Evolutionary conservation across 495 filamentous ascomycete species (phyloP).

Genomic region (Aspergillus sclerotiicarbonarius): DNA sequence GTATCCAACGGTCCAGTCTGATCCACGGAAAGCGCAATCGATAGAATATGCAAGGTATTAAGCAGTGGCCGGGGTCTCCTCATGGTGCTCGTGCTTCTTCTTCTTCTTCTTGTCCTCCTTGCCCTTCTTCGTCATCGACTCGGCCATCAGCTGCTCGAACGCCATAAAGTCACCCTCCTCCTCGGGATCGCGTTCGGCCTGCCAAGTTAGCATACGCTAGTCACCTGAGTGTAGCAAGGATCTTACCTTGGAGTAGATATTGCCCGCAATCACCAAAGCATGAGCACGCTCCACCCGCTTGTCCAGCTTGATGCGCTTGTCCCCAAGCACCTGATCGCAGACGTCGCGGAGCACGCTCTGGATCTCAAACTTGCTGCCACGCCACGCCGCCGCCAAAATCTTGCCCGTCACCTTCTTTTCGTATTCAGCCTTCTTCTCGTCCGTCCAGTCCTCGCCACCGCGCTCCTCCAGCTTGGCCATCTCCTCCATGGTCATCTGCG

Average conservation of each 20-base stretch:
- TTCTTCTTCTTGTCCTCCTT: slow-evolving; percentile 78
- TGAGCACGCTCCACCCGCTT: slow-evolving; percentile 91
- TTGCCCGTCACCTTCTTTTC: slow-evolving; percentile 95
- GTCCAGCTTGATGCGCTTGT: slow-evolving; percentile 76
- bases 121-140: slow-evolving; percentile 89
- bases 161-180: slow-evolving; percentile 99
- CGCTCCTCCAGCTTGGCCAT: slow-evolving; percentile 96
- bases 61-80: slow-evolving; percentile 15
- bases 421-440: slow-evolving; percentile 96
- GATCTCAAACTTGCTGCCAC: slow-evolving; percentile 96
- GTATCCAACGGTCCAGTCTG: slow-evolving; percentile 9
- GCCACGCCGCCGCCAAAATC: slow-evolving; percentile 97
- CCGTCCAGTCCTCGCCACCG: slow-evolving; percentile 97
- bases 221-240: not conserved
- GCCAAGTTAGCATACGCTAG: slow-evolving; percentile 5
- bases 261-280: slow-evolving; percentile 81
- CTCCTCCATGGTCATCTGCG: slow-evolving; percentile 97
- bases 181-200: slow-evolving; percentile 89
- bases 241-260: slow-evolving; percentile 81
- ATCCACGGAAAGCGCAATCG: slow-evolving; percentile 1
- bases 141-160: slow-evolving; percentile 96
- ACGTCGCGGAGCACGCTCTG: slow-evolving; percentile 93
- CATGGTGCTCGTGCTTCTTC: slow-evolving; percentile 42
- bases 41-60: slow-evolving; percentile 9
- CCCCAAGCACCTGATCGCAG: slow-evolving; percentile 66